Evolutionary conservation across 2,329 filamentous ascomycete species (phyloP).

Genomic region (Aspergillus cejpii): DNA sequence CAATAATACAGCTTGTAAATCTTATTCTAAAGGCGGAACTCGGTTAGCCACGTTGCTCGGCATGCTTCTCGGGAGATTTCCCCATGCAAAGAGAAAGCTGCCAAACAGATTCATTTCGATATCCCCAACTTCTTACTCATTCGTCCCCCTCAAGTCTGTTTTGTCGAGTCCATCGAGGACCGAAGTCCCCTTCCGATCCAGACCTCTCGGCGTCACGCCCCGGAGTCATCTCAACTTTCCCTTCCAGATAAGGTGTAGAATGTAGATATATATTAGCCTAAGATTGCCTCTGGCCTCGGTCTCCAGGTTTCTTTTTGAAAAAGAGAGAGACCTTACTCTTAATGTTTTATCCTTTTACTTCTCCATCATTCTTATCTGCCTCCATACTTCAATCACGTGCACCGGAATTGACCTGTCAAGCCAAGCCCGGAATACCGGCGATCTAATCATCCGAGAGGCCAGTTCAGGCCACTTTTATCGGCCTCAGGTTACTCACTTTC

Average conservation of each 20-base stretch:
- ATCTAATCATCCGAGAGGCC: background rate
- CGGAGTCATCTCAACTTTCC: slow-evolving; percentile 6
- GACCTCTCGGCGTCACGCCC: slow-evolving; percentile 11
- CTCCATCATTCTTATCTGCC: too few relatives aligned
- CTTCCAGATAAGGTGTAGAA: slow-evolving; percentile 3
- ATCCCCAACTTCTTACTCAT: slow-evolving; percentile 2
- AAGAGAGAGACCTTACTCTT: too few relatives aligned
- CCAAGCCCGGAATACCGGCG: background rate
- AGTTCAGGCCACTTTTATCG: too few relatives aligned
- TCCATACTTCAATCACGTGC: background rate
- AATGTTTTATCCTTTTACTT: too few relatives aligned
- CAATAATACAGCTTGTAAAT: background rate
- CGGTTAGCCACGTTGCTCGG: slow-evolving; percentile 19
- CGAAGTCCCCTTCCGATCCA: slow-evolving; percentile 19
- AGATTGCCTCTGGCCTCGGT: background rate
- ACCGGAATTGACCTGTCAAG: too few relatives aligned
- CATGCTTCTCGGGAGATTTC: slow-evolving; percentile 21
- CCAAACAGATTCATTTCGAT: slow-evolving; percentile 3
- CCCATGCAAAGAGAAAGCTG: slow-evolving; percentile 8
- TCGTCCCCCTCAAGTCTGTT: slow-evolving; percentile 8
- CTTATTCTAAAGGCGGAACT: slow-evolving; percentile 20
- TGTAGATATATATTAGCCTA: slow-evolving; percentile 9
- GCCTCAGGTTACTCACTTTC: too few relatives aligned
- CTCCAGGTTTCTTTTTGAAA: too few relatives aligned
- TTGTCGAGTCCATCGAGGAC: slow-evolving; percentile 8